Evolutionary conservation across 2,329 filamentous ascomycete species (phyloP).

Genomic region (Colletotrichum coccodes): DNA sequence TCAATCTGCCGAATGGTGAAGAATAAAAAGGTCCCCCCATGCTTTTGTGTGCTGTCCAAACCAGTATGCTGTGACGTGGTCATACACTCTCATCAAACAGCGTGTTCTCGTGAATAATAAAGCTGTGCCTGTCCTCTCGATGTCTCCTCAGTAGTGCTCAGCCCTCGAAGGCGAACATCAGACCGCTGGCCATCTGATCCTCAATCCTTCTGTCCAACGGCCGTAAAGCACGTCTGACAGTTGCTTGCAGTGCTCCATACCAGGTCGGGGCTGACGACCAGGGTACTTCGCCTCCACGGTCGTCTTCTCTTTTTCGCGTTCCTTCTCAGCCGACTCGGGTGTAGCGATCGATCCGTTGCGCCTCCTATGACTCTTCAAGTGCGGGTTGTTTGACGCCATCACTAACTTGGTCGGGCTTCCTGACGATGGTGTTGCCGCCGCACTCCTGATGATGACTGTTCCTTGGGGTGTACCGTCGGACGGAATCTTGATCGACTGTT

Average conservation of each 20-base stretch:
- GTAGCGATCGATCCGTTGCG: slow-evolving; percentile 62
- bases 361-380: slow-evolving; percentile 81
- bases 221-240: slow-evolving; percentile 91
- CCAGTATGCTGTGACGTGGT: slow-evolving; percentile 29
- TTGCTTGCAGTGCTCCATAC: slow-evolving; percentile 93
- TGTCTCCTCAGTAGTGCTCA: neutral
- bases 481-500: slow-evolving; percentile 50
- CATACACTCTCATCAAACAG: slow-evolving; percentile 34
- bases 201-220: slow-evolving; percentile 88
- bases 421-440: slow-evolving; percentile 38
- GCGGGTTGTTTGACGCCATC: slow-evolving; percentile 84
- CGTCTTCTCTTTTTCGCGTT: slow-evolving; percentile 58
- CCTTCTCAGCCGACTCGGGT: slow-evolving; percentile 51
- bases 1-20: slow-evolving; percentile 20
- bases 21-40: slow-evolving; percentile 22
- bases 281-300: slow-evolving; percentile 64
- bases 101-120: slow-evolving; percentile 29
- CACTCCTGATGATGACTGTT: slow-evolving; percentile 68
- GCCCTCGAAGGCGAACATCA: slow-evolving; percentile 32
- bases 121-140: slow-evolving; percentile 1
- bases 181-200: slow-evolving; percentile 71
- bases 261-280: slow-evolving; percentile 65
- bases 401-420: slow-evolving; percentile 72
- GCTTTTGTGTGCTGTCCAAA: slow-evolving; percentile 34
- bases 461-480: slow-evolving; percentile 60